These are phyloP conservation scores for Coprinopsis cinerea DNA, from an alignment of 768 basidiomycete genomes.

Conservation along the genomic window DNA sequence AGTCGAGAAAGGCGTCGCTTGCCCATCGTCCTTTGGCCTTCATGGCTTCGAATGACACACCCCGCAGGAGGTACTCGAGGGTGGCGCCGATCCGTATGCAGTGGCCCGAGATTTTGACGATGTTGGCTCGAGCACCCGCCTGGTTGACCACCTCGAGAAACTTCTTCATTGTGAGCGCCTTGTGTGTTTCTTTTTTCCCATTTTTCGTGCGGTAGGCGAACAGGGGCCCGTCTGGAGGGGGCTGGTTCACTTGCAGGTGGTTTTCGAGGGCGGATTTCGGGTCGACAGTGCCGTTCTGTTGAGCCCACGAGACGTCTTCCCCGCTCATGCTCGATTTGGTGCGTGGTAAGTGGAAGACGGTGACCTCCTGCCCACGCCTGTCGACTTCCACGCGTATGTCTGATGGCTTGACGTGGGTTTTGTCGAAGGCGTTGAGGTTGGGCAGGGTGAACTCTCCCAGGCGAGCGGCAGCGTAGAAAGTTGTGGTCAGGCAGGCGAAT, in stretches of 20 bases:
- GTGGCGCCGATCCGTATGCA: constrained; percentile 23
- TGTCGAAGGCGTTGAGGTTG: constrained; percentile 23
- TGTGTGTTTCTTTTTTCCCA: background rate
- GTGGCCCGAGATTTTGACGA: constrained; percentile 23
- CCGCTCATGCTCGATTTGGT: constrained; percentile 19
- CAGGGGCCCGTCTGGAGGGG: constrained; percentile 11
- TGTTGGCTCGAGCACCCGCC: constrained; percentile 3
- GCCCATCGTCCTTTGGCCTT: constrained; percentile 27
- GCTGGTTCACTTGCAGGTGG: constrained; percentile 22
- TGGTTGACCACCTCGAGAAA: constrained; percentile 19
- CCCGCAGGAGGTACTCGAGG: constrained; percentile 29
- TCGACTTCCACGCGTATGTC: constrained; percentile 18
- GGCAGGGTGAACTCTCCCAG: constrained; percentile 34
- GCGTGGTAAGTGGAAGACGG: constrained; percentile 21
- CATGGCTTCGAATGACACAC: constrained; percentile 28
- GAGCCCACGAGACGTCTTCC: constrained; percentile 10
- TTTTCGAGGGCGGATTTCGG: constrained; percentile 15
- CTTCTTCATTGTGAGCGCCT: constrained; percentile 21
- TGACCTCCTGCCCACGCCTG: constrained; percentile 18
- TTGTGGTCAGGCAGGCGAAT: constrained; percentile 31
- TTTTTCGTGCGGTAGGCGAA: constrained; percentile 11
- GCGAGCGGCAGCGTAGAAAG: constrained; percentile 29
- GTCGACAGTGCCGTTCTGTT: constrained; percentile 17
- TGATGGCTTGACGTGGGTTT: constrained; percentile 21
- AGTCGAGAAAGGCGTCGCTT: constrained; percentile 9